Base-by-base conservation (phyloP, 2,329 filamentous ascomycete genomes). In the Fusarium haematococcum region DNA sequence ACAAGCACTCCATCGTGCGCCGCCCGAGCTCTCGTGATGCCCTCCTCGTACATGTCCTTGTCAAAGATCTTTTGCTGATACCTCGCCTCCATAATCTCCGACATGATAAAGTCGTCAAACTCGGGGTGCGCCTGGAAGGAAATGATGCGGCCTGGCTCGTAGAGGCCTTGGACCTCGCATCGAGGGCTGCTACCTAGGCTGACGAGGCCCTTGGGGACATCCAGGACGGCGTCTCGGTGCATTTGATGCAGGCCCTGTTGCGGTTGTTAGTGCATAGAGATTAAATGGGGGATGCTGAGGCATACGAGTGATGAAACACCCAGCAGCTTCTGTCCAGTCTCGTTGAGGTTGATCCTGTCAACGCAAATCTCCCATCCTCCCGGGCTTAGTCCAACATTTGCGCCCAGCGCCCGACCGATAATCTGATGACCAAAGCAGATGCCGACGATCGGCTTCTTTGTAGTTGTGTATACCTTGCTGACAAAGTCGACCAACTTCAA, bases 371-470 rank as follows among this genome's bases (percentile, higher is more conserved):
- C 85, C 84, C 85, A 86, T 1, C 84, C 84, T 5, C 77, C 79
- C 0, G 81, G 80, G 37, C 78, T 83, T 23, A 82, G 77, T 1
- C 77, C 82, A 5, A 86, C 82, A 43, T 80, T 80, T 9, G 81
- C 81, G 13, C 80, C 81, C 1, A 86, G 75, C 1, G 84, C 84
- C 5, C 85, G 81, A 1, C 80, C 85, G 33, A 87, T 79, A 37
- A 87, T 85, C 62, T 87, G 85, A 60, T 87, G 85, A 1, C 85
- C 85, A 65, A 86, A 87, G 68, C 85, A 87, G n/a, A 86, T 83
- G 0, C 85, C 85, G 3, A 86, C 78, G 2, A 86, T 77, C 0
- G 81, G 83, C 30, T 79, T 75, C 13, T 76, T 72, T 5, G 78
- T 80, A 8, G 73, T 77, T 5, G 68, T 70, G 43, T 79, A 76